Evolutionary conservation across 2,329 filamentous ascomycete species (phyloP).

Genomic region (Alternaria ventricosa): DNA sequence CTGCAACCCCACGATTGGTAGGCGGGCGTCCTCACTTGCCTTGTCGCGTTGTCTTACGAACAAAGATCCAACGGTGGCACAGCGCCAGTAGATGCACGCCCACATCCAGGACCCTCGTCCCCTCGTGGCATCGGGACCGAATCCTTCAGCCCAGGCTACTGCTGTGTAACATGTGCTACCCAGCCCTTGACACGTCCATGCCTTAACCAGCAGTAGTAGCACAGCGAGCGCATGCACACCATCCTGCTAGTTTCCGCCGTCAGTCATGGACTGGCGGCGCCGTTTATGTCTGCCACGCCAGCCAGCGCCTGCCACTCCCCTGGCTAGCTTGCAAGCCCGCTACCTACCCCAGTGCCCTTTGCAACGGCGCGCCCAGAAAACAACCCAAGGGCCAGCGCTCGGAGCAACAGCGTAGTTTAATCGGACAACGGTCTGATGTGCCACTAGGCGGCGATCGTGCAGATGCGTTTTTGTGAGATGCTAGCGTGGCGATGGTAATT

Average conservation of each 20-base stretch:
- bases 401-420: constrained; percentile 19
- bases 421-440: constrained; percentile 27
- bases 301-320: constrained; percentile 22
- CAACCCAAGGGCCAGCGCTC: constrained; percentile 9
- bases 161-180: constrained; percentile 36
- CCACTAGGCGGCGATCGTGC: constrained; percentile 37
- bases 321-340: constrained; percentile 22
- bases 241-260: constrained; percentile 46
- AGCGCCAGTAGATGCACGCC: constrained; percentile 5
- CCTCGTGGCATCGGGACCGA: constrained; percentile 19
- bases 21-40: background rate
- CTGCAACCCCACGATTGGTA: background rate
- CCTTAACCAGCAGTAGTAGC: constrained; percentile 31
- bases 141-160: constrained; percentile 26
- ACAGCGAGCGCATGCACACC: constrained; percentile 28
- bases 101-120: constrained; percentile 12
- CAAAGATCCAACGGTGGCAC: constrained; percentile 8
- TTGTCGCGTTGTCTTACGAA: constrained; percentile 6
- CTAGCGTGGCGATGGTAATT: constrained; percentile 19
- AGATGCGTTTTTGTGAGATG: constrained; percentile 25
- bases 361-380: constrained; percentile 21
- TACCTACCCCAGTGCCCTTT: constrained; percentile 23
- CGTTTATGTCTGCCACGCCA: constrained; percentile 29
- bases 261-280: constrained; percentile 31
- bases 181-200: constrained; percentile 30